phyloP scores from a whole-genome alignment of 176 grass and related monocot genomes.

The Musa schizocarpa region DNA sequence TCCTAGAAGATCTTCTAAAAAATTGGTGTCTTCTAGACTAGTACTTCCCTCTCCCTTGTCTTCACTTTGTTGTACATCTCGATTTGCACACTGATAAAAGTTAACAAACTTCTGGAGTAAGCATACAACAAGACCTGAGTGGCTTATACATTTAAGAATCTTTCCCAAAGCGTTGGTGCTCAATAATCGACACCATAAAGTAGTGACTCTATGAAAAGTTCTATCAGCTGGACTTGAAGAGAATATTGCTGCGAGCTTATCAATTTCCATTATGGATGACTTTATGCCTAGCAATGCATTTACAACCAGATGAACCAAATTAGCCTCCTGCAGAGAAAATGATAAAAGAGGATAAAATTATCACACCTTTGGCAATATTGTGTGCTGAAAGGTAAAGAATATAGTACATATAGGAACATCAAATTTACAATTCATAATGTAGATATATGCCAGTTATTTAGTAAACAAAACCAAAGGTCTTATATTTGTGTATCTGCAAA shows the following conservation, averaged over 20 bases:
- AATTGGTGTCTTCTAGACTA: slow-evolving; percentile 21
- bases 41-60: slow-evolving; percentile 8
- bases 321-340: slow-evolving; percentile 53
- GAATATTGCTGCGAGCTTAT: slow-evolving; percentile 50
- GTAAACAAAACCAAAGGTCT: too few species aligned
- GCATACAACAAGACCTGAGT: slow-evolving; percentile 55
- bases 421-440: too few species aligned
- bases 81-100: slow-evolving; percentile 39
- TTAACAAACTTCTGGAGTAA: slow-evolving; percentile 77
- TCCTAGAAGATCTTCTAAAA: slow-evolving; percentile 5
- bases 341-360: background rate
- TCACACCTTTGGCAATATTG: background rate
- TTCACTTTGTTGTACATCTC: background rate
- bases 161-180: slow-evolving; percentile 56
- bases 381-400: too few species aligned
- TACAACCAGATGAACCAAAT: slow-evolving; percentile 63
- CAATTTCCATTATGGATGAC: slow-evolving; percentile 67
- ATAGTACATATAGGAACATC: too few species aligned
- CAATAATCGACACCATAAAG: slow-evolving; percentile 69
- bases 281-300: slow-evolving; percentile 69
- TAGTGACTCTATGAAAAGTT: slow-evolving; percentile 45
- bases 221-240: slow-evolving; percentile 66
- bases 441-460: too few species aligned
- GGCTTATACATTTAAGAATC: slow-evolving; percentile 60
- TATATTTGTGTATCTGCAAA: too few species aligned